These are phyloP conservation scores for Cornus controversa DNA, from an alignment of 148 eudicot genomes.

Conservation along the genomic window DNA sequence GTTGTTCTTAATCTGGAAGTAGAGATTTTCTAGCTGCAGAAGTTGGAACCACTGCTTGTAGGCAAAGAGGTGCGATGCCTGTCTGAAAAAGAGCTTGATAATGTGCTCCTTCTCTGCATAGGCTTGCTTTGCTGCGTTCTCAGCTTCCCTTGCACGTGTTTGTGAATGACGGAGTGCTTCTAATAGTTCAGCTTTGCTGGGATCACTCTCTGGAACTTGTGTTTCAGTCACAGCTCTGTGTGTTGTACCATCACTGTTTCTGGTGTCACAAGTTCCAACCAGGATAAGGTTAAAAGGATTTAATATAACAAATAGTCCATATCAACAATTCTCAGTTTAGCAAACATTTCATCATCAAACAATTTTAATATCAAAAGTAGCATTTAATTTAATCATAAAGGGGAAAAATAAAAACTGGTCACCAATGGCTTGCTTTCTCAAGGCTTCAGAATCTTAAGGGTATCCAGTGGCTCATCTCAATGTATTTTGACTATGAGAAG, in stretches of 20 bases:
- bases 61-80: conserved; percentile 85
- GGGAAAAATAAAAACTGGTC: too few species aligned
- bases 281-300: conserved; percentile 13
- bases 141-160: conserved; percentile 96
- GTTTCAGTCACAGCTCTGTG: conserved; percentile 17
- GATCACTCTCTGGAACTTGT: conserved; percentile 27
- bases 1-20: conserved; percentile 40
- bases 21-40: conserved; percentile 69
- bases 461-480: too few species aligned
- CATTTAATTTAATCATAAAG: neutral
- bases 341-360: neutral
- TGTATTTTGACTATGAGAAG: too few species aligned
- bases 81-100: conserved; percentile 74
- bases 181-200: conserved; percentile 59
- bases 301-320: neutral
- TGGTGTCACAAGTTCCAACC: neutral
- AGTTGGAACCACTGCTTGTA: conserved; percentile 86
- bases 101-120: conserved; percentile 69
- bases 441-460: too few species aligned
- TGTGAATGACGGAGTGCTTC: conserved; percentile 95
- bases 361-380: neutral
- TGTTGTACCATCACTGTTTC: conserved; percentile 19
- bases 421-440: too few species aligned
- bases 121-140: conserved; percentile 72
- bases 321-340: too few species aligned